A percentile compares a stretch with the other conserved stretches of the same genome.
These are phyloP conservation scores for Trichoderma orchidacearum DNA, from an alignment of 495 filamentous ascomycete species.

Conservation along the genomic window DNA sequence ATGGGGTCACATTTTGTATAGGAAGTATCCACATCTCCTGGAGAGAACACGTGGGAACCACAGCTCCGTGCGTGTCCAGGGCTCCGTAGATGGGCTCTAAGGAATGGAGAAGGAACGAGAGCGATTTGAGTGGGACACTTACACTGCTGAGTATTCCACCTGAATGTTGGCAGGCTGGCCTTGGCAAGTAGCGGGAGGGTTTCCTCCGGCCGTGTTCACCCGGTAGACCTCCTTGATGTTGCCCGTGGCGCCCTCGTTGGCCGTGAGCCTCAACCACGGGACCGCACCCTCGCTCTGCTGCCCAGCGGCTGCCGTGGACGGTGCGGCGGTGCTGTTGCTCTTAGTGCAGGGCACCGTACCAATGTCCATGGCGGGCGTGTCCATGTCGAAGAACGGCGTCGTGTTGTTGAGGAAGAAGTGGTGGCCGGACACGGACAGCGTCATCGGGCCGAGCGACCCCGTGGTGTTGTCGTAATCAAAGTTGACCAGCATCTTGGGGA, in stretches of 20 bases:
- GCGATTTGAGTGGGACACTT: conserved; percentile 25
- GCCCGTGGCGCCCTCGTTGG: conserved; percentile 39
- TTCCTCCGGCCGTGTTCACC: conserved; percentile 75
- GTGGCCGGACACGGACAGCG: conserved; percentile 52
- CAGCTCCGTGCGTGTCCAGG: too few relatives aligned
- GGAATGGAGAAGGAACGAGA: not conserved
- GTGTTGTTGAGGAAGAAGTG: conserved; percentile 62
- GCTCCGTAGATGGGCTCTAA: too few relatives aligned
- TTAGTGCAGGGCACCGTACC: conserved; percentile 52
- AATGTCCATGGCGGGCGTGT: conserved; percentile 33
- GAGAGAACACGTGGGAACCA: too few relatives aligned
- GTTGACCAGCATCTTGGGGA: conserved; percentile 41
- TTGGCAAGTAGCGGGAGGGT: conserved; percentile 59
- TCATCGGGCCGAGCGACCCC: conserved; percentile 30
- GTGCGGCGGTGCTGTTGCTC: conserved; percentile 39
- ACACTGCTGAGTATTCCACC: conserved; percentile 75
- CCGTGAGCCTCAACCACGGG: conserved; percentile 51
- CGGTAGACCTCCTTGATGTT: conserved; percentile 65
- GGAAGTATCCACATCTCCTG: too few relatives aligned
- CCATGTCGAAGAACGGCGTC: conserved; percentile 69
- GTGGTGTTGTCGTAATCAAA: conserved; percentile 28
- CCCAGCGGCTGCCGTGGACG: conserved; percentile 38
- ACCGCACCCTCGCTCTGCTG: conserved; percentile 45
- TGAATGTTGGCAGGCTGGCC: conserved; percentile 48
- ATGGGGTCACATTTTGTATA: too few relatives aligned